Evolutionary conservation across 169 alveolate genomes (phyloP).

Genomic region (Eimeria falciformis): DNA sequence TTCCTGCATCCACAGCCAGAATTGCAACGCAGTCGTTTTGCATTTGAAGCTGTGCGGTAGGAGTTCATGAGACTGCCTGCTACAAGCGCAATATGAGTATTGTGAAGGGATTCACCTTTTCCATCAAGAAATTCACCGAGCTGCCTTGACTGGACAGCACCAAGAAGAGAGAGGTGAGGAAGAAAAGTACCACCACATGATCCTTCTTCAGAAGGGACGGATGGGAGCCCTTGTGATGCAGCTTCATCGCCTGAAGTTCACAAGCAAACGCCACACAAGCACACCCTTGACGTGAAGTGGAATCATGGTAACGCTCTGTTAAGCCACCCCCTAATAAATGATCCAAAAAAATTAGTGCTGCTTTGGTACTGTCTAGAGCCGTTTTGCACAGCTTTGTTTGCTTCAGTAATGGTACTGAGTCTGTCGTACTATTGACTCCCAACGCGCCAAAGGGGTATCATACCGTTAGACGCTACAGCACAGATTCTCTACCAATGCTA

Average conservation of each 20-base stretch:
- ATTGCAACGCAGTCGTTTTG: background rate
- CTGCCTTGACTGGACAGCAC: constrained; percentile 36
- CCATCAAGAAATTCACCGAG: constrained; percentile 36
- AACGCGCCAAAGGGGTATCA: too few relatives aligned
- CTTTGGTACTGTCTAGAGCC: too few relatives aligned
- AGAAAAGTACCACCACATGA: background rate
- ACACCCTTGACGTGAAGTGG: background rate
- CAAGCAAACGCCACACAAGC: background rate
- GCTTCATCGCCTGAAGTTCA: background rate
- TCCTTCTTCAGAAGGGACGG: background rate
- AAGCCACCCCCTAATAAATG: too few relatives aligned
- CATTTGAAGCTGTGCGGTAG: too few relatives aligned
- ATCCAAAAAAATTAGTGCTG: too few relatives aligned
- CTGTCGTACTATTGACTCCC: too few relatives aligned
- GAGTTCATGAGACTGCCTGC: too few relatives aligned
- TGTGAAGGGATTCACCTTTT: background rate
- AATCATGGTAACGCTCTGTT: background rate
- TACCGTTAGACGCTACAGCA: too few relatives aligned
- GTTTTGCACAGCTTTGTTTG: too few relatives aligned
- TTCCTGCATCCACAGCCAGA: background rate
- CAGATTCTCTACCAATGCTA: too few relatives aligned
- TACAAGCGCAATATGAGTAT: too few relatives aligned
- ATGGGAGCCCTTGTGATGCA: background rate
- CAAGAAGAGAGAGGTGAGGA: constrained; percentile 21
- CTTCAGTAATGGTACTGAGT: too few relatives aligned